A percentile compares a stretch with the other conserved stretches of the same genome.
Conservation (phyloP, 2,329 filamentous ascomycete genomes). For the Mollisiaceae sp. region DNA sequence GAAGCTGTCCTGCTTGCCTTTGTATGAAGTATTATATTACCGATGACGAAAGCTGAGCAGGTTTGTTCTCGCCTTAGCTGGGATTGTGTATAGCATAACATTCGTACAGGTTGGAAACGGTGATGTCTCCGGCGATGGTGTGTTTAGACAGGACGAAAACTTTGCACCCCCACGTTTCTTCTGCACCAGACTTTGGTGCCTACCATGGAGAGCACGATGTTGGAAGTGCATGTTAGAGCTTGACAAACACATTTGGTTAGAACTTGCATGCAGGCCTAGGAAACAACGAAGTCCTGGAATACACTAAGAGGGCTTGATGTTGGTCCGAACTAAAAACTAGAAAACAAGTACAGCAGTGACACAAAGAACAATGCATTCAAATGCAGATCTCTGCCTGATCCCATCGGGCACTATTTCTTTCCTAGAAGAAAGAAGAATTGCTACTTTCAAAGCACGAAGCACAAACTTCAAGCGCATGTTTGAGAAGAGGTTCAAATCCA, state of each 20-base stretch:
- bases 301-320: not conserved
- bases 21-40: not conserved
- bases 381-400: not conserved
- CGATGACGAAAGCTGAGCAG: not conserved
- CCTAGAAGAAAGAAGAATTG: too few species aligned
- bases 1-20: not conserved
- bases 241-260: not conserved
- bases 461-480: not conserved
- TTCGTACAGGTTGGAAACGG: not conserved
- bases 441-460: too few species aligned
- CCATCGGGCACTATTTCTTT: not conserved
- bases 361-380: not conserved
- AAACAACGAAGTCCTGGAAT: not conserved
- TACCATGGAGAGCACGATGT: not conserved
- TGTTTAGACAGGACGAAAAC: not conserved
- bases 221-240: not conserved
- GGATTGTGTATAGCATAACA: not conserved
- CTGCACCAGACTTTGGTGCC: not conserved
- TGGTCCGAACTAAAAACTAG: not conserved
- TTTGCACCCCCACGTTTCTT: not conserved
- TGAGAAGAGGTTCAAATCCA: not conserved
- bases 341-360: not conserved
- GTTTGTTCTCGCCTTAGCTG: not conserved
- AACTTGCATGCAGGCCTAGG: not conserved
- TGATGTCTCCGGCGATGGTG: not conserved